phyloP scores from a whole-genome alignment of 257 asterid genomes.

The Dorcoceras hygrometricum region DNA sequence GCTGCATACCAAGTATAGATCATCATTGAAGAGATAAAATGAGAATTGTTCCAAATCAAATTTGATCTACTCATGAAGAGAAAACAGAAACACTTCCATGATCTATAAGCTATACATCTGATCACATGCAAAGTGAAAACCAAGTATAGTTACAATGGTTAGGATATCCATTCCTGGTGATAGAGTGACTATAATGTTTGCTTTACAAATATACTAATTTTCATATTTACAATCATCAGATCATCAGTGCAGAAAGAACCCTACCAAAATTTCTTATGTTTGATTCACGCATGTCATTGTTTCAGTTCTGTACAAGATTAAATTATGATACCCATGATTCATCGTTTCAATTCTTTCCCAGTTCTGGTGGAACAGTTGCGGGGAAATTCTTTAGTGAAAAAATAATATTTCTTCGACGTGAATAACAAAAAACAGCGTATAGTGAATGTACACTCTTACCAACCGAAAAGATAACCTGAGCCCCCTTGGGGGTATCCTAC shows the following conservation, averaged over 20 bases:
- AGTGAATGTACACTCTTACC: conserved; percentile 60
- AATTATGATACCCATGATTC: not conserved
- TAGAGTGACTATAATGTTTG: not conserved
- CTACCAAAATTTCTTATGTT: not conserved
- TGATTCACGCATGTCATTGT: not conserved
- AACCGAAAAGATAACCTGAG: conserved; percentile 71
- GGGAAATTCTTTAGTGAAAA: not conserved
- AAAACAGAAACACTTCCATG: not conserved
- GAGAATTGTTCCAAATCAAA: too few relatives aligned
- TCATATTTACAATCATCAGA: conserved; percentile 9
- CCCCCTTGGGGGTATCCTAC: conserved; percentile 57
- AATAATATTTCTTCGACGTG: not conserved
- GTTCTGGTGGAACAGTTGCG: not conserved
- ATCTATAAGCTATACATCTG: not conserved
- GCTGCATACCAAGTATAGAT: too few relatives aligned
- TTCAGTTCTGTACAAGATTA: not conserved
- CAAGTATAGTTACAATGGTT: not conserved
- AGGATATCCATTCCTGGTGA: not conserved
- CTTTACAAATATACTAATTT: not conserved
- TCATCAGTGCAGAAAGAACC: not conserved
- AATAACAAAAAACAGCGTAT: not conserved
- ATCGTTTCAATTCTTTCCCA: not conserved
- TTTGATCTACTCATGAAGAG: too few relatives aligned
- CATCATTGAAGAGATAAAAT: too few relatives aligned
- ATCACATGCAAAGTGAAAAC: not conserved